Evolutionary conservation across 768 basidiomycete species (phyloP), one percentile per base, ranked within the genome.

Genomic region (Collybia mongolica): DNA sequence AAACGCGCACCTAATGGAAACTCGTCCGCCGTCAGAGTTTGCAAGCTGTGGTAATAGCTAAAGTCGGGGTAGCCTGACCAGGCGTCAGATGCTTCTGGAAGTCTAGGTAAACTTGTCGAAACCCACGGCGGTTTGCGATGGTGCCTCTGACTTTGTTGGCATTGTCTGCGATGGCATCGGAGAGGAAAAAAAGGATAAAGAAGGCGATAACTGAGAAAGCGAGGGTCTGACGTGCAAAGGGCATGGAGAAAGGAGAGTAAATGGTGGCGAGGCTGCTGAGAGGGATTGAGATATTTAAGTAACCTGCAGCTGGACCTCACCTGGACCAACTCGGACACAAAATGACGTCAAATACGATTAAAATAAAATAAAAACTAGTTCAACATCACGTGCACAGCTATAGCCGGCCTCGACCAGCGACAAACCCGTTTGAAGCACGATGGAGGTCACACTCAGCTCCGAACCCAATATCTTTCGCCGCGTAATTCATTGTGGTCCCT

Each of bases 51-150:
- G 55, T 83, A 85, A 32, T 66, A 69, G 47, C 80, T 72, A 53
- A 89, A 83, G 61, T 87, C 82, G 4, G 84, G 82, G 51, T 73
- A 60, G 6, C 65, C 76, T 79, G 54, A 26, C n/a, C 2, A 32
- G 8, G 26, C 45, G 52, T 48, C 19, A 57, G 48, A 26, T 14
- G 24, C 26, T 18, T 24, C 5, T 7, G 9, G 26, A 18, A 19
- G 6, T 14, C 2, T 19, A 18, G 23, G 6, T 26, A 38, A 22
- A 38, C 47, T 29, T 6, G 42, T 48, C 26, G 32, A 50, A 41
- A 39, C 61, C 36, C 32, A 40, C 40, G 11, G 55, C 48, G 36
- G 54, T 39, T 45, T 26, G 46, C 20, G 24, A 17, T 18, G 4
- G 41, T 17, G 32, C 22, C n/a, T 28, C 37, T 15, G 24, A 49